Evolutionary conservation across 2,329 filamentous ascomycete genomes (phyloP).

Genomic region (Ophiocordyceps camponoti-leonardi): DNA sequence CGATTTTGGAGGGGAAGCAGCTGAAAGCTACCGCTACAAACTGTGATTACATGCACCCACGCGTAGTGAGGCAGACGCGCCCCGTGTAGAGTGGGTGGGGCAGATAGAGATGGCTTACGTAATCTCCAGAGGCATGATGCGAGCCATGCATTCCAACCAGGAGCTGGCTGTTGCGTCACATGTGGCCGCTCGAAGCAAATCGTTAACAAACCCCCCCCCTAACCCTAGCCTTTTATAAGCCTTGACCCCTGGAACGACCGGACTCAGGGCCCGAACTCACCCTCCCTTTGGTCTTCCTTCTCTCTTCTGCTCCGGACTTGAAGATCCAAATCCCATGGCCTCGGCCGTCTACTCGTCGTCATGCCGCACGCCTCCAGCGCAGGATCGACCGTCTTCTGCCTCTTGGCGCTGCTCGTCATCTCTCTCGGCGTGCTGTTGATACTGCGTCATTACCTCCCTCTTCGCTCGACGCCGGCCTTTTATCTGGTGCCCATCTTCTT

Average conservation of each 20-base stretch:
- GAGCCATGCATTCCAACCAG: background rate
- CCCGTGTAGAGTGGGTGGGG: background rate
- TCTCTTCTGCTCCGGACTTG: background rate
- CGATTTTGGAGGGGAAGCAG: background rate
- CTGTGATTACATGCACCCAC: background rate
- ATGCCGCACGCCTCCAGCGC: conserved; percentile 34
- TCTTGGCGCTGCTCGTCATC: conserved; percentile 55
- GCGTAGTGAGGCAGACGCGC: background rate
- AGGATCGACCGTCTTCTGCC: conserved; percentile 64
- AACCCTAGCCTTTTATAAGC: background rate
- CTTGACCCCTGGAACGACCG: background rate
- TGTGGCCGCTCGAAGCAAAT: background rate
- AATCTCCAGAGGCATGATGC: background rate
- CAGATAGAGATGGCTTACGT: background rate
- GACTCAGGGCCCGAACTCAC: background rate
- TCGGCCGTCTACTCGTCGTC: conserved; percentile 14
- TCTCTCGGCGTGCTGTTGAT: conserved; percentile 66
- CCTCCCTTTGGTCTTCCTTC: background rate
- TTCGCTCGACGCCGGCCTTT: conserved; percentile 80
- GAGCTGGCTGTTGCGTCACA: background rate
- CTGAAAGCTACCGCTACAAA: background rate
- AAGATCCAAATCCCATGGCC: conserved; percentile 8
- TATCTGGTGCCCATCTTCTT: conserved; percentile 88
- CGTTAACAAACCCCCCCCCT: background rate
- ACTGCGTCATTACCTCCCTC: conserved; percentile 74